Evolutionary conservation across 805 yeast genomes (phyloP).

Genomic region (Candida railenensis): DNA sequence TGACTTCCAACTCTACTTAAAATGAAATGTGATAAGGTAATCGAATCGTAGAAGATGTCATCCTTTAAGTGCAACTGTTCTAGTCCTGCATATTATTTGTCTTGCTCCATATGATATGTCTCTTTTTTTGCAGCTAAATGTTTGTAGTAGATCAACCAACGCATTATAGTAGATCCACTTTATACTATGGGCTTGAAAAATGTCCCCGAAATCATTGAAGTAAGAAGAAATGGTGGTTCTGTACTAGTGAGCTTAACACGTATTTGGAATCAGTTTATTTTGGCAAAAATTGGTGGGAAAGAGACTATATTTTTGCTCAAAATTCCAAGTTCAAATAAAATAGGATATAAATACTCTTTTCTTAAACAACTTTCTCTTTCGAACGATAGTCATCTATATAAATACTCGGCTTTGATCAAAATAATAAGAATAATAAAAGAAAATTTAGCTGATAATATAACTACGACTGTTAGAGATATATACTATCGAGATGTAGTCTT

Average conservation of each 20-base stretch:
- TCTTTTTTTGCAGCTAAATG: neutral
- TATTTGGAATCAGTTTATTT: slow-evolving; percentile 2
- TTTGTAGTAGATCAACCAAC: no score
- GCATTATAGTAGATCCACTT: no score
- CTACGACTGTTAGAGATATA: slow-evolving; percentile 53
- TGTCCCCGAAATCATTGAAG: neutral
- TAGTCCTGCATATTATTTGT: no score
- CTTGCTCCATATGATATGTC: no score
- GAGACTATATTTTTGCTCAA: slow-evolving; percentile 1
- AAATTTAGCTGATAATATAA: neutral
- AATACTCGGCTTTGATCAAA: slow-evolving; percentile 10
- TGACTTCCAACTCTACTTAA: neutral
- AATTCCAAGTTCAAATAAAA: neutral
- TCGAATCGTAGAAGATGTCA: no score
- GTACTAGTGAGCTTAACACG: neutral
- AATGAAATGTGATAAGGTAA: neutral
- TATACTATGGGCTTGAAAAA: no score
- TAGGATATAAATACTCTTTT: neutral
- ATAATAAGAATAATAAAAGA: slow-evolving; percentile 8
- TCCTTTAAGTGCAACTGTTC: no score
- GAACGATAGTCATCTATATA: neutral
- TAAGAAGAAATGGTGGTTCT: neutral
- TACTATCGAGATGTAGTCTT: slow-evolving; percentile 57
- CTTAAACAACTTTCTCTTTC: neutral
- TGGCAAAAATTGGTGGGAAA: neutral